A percentile compares a stretch with the other conserved stretches of the same genome.
These are phyloP conservation scores for Trichosporon sp. DNA, from an alignment of 1,284 basidiomycete species.

Conservation along the genomic window DNA sequence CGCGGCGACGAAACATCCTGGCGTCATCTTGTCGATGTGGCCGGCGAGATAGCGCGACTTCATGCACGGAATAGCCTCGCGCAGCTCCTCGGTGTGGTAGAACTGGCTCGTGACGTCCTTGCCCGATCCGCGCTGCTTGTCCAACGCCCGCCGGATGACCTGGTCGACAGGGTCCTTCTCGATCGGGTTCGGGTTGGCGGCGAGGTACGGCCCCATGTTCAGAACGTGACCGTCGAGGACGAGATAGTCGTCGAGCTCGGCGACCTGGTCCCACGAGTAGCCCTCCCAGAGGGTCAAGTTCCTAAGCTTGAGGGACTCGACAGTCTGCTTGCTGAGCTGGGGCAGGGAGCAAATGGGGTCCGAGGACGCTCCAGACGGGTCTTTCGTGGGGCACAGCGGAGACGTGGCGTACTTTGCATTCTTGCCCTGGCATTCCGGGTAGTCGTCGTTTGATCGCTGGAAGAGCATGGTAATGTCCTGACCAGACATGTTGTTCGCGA, in stretches of 20 bases:
- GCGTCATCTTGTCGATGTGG: conserved; percentile 91
- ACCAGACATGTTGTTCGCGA: conserved; percentile 60
- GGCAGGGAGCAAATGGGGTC: conserved; percentile 3
- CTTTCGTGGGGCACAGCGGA: conserved; percentile 57
- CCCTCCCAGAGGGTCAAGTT: conserved; percentile 67
- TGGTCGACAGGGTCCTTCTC: conserved; percentile 71
- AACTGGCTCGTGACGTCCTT: conserved; percentile 87
- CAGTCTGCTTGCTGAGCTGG: conserved; percentile 45
- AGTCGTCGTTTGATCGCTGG: conserved; percentile 61
- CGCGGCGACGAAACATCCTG: conserved; percentile 87
- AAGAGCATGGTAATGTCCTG: conserved; percentile 87
- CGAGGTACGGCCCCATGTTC: conserved; percentile 84
- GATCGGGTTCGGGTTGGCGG: conserved; percentile 63
- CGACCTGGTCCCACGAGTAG: conserved; percentile 82
- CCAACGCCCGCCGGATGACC: conserved; percentile 71
- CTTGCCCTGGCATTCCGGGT: conserved; percentile 58
- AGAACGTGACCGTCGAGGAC: conserved; percentile 91
- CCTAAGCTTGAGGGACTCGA: conserved; percentile 57
- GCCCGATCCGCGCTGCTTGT: conserved; percentile 56
- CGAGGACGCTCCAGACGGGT: conserved; percentile 34
- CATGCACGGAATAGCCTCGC: conserved; percentile 69
- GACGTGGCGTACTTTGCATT: conserved; percentile 64
- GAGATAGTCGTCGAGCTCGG: conserved; percentile 62
- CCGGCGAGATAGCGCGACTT: conserved; percentile 82
- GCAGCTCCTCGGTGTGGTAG: conserved; percentile 62